A percentile compares a stretch with the other conserved stretches of the same genome.
These are phyloP conservation scores for Ascomycota sp. DNA, from an alignment of 2,329 filamentous ascomycete genomes.

Conservation along the genomic window DNA sequence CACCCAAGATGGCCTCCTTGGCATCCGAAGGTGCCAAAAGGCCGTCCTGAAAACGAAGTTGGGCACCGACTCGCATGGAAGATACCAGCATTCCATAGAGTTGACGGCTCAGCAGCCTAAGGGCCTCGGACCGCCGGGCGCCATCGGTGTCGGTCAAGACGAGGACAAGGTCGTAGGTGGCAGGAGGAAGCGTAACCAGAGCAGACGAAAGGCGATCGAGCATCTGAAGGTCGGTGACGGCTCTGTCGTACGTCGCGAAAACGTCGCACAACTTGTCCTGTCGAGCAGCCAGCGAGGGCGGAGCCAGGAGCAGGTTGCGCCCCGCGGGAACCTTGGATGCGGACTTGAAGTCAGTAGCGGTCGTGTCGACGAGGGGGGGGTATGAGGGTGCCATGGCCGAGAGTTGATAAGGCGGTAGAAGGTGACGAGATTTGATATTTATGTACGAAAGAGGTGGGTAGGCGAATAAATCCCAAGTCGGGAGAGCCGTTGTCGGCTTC, in stretches of 20 bases:
- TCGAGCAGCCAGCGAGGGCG: slow-evolving; percentile 73
- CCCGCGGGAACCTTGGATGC: slow-evolving; percentile 7
- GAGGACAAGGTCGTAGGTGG: slow-evolving; percentile 68
- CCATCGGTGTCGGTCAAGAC: slow-evolving; percentile 64
- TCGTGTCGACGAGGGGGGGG: too few species aligned
- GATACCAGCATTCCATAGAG: slow-evolving; percentile 50
- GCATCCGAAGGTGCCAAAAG: slow-evolving; percentile 28
- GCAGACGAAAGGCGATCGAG: slow-evolving; percentile 77
- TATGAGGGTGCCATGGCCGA: too few species aligned
- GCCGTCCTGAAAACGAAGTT: slow-evolving; percentile 49
- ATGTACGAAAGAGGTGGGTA: too few species aligned
- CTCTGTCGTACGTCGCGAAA: slow-evolving; percentile 53
- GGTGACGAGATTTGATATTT: too few species aligned
- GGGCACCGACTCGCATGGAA: slow-evolving; percentile 48
- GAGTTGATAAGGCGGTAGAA: too few species aligned
- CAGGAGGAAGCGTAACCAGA: slow-evolving; percentile 52
- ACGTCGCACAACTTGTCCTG: slow-evolving; percentile 55
- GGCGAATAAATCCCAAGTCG: too few species aligned
- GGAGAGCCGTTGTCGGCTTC: too few species aligned
- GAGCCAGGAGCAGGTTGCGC: slow-evolving; percentile 66
- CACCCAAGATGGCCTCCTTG: slow-evolving; percentile 69
- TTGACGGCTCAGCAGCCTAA: slow-evolving; percentile 41
- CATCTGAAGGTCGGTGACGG: slow-evolving; percentile 83
- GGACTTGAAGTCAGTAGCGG: too few species aligned
- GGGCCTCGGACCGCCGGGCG: slow-evolving; percentile 38